A percentile compares a stretch with the other conserved stretches of the same genome.
These are phyloP conservation scores for Cytospora chrysosperma DNA, from an alignment of 2,329 filamentous ascomycete species.

Conservation along the genomic window DNA sequence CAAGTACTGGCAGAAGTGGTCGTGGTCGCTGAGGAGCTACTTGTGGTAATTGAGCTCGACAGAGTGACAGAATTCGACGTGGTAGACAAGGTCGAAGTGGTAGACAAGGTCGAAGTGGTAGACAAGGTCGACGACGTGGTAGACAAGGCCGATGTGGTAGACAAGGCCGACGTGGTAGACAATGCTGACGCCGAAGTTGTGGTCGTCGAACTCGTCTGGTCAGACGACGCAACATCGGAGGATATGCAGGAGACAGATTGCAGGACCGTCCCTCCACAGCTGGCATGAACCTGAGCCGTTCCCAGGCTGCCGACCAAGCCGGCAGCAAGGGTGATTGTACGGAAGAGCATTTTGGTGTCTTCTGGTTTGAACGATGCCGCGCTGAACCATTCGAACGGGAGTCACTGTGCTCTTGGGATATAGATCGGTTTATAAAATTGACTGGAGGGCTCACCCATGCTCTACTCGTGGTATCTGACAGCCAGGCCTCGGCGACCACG, in stretches of 20 bases:
- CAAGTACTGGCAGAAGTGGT: neutral
- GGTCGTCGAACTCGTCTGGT: neutral
- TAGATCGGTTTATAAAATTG: neutral
- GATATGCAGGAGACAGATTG: neutral
- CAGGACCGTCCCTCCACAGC: neutral
- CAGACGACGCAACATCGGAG: neutral
- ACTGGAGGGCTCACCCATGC: no score
- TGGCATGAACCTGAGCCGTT: neutral
- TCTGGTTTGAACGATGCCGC: neutral
- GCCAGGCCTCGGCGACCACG: neutral
- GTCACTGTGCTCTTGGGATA: neutral
- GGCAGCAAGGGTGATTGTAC: neutral
- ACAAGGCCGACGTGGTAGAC: neutral
- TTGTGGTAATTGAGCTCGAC: neutral
- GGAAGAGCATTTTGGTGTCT: neutral
- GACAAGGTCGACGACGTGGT: no score
- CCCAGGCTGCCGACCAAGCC: neutral
- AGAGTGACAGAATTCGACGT: neutral
- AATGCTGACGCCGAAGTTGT: neutral
- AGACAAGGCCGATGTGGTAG: neutral
- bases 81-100: neutral
- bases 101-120: neutral
- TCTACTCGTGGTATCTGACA: neutral
- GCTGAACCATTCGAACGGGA: neutral
- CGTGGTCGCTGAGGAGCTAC: neutral